Evolutionary conservation across 2,329 filamentous ascomycete species (phyloP).

Genomic region (Blumeria hordei): DNA sequence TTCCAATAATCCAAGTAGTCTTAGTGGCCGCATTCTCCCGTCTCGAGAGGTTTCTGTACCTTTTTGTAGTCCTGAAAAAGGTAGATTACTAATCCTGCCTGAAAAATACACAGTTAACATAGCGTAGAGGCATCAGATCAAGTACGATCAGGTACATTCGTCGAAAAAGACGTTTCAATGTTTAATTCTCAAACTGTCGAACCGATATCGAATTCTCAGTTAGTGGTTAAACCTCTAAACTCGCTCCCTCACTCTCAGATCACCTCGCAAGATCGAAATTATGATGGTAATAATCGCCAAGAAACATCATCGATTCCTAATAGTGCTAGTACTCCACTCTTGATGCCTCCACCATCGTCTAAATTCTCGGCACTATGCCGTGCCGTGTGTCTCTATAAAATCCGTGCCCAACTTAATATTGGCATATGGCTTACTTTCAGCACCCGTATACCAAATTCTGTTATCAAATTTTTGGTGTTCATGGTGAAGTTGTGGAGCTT

Average conservation of each 20-base stretch:
- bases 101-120: slow-evolving; percentile 3
- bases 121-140: slow-evolving; percentile 9
- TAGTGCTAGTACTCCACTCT: slow-evolving; percentile 15
- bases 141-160: slow-evolving; percentile 10
- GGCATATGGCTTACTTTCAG: slow-evolving; percentile 14
- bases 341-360: slow-evolving; percentile 19
- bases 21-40: slow-evolving; percentile 13
- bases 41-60: slow-evolving; percentile 13
- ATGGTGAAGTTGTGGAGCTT: slow-evolving; percentile 42
- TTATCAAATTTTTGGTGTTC: slow-evolving; percentile 36
- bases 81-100: slow-evolving; percentile 3
- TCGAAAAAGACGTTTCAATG: slow-evolving; percentile 10
- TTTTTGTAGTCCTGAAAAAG: slow-evolving; percentile 11
- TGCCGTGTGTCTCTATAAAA: slow-evolving; percentile 12
- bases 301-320: slow-evolving; percentile 2
- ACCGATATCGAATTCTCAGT: slow-evolving; percentile 5
- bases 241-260: slow-evolving; percentile 1
- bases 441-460: slow-evolving; percentile 15
- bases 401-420: slow-evolving; percentile 11
- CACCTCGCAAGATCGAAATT: background rate
- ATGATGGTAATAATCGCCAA: background rate
- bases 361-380: slow-evolving; percentile 12
- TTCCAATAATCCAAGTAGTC: slow-evolving; percentile 7
- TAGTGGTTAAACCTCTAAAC: slow-evolving; percentile 6
- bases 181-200: slow-evolving; percentile 6